Conservation (phyloP, 2,329 filamentous ascomycete genomes). For the Fusarium fracticaudum region DNA sequence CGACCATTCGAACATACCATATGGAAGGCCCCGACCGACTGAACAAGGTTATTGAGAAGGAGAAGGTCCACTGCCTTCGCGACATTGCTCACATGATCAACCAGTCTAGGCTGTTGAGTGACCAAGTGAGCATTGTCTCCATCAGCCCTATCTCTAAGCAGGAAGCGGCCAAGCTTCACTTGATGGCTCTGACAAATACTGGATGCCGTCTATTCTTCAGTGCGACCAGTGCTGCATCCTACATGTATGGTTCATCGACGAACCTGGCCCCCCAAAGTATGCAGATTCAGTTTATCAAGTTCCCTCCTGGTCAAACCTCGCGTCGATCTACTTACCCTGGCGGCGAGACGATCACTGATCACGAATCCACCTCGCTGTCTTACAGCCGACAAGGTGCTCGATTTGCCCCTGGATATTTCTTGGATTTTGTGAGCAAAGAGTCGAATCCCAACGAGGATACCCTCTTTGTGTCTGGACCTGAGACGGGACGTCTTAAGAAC, state of each 20-base stretch:
- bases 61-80: conserved; percentile 67
- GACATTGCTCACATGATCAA: conserved; percentile 89
- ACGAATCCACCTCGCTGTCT: conserved; percentile 59
- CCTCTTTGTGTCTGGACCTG: conserved; percentile 87
- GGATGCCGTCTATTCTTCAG: conserved; percentile 94
- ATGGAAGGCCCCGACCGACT: conserved; percentile 74
- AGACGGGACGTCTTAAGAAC: conserved; percentile 83
- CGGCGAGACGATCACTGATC: conserved; percentile 56
- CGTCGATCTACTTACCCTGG: conserved; percentile 45
- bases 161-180: conserved; percentile 83
- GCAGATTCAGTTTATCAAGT: conserved; percentile 97
- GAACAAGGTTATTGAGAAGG: conserved; percentile 72
- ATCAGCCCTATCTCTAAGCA: conserved; percentile 84
- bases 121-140: conserved; percentile 78
- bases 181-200: conserved; percentile 90
- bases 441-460: conserved; percentile 69
- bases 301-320: conserved; percentile 70
- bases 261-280: conserved; percentile 85
- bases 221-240: conserved; percentile 80
- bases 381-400: conserved; percentile 63
- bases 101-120: conserved; percentile 74
- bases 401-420: conserved; percentile 90
- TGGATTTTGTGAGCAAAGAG: conserved; percentile 79
- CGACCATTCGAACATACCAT: conserved; percentile 91
- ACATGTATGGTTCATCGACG: conserved; percentile 68